Base-by-base conservation (phyloP, 192 early-diverging fungal genomes). In the Coemansia sp. region DNA sequence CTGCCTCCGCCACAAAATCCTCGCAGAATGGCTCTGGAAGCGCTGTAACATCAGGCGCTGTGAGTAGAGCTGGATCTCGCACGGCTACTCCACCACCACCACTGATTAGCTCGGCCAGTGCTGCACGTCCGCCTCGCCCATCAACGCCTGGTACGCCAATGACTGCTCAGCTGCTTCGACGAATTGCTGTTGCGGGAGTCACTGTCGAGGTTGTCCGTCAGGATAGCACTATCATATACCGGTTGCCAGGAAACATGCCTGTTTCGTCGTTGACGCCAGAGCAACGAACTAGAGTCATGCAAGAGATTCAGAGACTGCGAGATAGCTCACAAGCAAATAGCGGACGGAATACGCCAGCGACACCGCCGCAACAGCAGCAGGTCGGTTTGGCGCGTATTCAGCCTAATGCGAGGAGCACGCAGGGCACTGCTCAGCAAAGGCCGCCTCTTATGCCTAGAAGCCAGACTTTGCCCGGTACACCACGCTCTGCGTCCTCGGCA, bases 161-260 rank as follows among this genome's bases (percentile, higher is more conserved):
- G 15, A 6, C 67, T n/a, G 42, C 75, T 2, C 70, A 84, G 62
- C 60, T 79, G 32, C 64, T 79, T 40, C 71, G 74, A 31, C 69
- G 68, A 50, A 74, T 84, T 29, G 38, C 48, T 13, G 77, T 84
- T 6, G 82, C 77, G 4, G 74, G 77, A 11, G 74, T 80, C 11
- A 80, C 68, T 0, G 69, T 84, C 22, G 82, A 84, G 68, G 77
- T 84, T 2, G 82, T 84, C 22, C 74, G 77, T 5, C 73, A 78
- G 62, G 68, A 70, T 53, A 79, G 61, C 53, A 75, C 70, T 0
- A 80, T 84, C 32, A 80, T 84, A 15, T 84, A 84, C 34, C 58
- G 82, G 4, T 74, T 84, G 27, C 74, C 70, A 5, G 77, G 77
- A 45, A 84, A 84, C 68, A 80, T 71, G 77, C 77, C 82, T 0